Percentiles rank a stretch among this genome's conserved stretches.
Evolutionary conservation across 257 asterid species (phyloP).

Genomic region (Nicotiana tabacum): DNA sequence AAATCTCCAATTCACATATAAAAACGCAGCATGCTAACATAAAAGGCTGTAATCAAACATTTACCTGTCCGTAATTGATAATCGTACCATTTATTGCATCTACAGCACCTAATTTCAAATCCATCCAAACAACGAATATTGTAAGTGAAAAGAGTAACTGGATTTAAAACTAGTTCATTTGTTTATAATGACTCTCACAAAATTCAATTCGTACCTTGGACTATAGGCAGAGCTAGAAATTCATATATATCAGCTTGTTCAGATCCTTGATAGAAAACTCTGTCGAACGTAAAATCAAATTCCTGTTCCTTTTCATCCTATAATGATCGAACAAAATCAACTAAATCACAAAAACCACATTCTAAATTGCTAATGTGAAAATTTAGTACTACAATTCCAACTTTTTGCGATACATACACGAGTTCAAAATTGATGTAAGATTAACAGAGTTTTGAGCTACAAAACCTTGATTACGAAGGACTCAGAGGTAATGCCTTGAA

Average conservation of each 20-base stretch:
- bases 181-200: not conserved
- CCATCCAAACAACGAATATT: not conserved
- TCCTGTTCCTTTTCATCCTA: slow-evolving; percentile 85
- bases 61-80: slow-evolving; percentile 82
- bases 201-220: slow-evolving; percentile 36
- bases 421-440: too few species aligned
- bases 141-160: not conserved
- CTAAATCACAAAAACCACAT: not conserved
- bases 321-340: slow-evolving; percentile 6
- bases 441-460: not conserved
- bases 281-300: slow-evolving; percentile 55
- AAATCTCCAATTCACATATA: slow-evolving; percentile 2
- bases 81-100: slow-evolving; percentile 70
- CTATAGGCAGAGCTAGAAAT: slow-evolving; percentile 61
- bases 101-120: slow-evolving; percentile 43
- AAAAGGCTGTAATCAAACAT: slow-evolving; percentile 9
- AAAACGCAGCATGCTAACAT: slow-evolving; percentile 6
- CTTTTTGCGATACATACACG: not conserved
- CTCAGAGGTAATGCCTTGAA: slow-evolving; percentile 48
- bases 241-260: slow-evolving; percentile 63
- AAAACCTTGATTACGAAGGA: slow-evolving; percentile 60
- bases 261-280: slow-evolving; percentile 75
- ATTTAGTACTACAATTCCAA: not conserved
- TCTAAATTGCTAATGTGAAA: not conserved
- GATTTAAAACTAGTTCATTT: not conserved